Conservation (phyloP, 2,329 filamentous ascomycete genomes). For the Chrysoporthe austroafricana region DNA sequence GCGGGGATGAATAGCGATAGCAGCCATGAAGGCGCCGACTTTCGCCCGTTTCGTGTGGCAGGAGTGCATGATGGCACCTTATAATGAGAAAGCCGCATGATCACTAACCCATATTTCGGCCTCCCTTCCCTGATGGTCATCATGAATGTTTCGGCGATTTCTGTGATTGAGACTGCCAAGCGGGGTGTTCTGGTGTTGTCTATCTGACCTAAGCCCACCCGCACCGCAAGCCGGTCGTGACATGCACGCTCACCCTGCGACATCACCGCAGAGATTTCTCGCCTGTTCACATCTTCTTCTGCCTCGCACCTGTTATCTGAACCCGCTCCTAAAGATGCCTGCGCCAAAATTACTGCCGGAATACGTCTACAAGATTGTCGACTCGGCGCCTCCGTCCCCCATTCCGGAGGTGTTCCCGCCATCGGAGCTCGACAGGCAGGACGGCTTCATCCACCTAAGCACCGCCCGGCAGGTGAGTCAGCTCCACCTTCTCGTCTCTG, state of each 20-base stretch:
- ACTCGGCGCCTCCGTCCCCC: conserved; percentile 54
- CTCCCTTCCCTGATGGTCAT: neutral
- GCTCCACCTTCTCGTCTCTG: neutral
- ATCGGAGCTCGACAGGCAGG: conserved; percentile 61
- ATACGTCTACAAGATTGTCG: conserved; percentile 65
- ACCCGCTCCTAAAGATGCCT: conserved; percentile 23
- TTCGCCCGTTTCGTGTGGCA: conserved; percentile 2
- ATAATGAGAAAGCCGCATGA: conserved; percentile 11
- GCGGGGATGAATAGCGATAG: neutral
- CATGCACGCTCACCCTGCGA: neutral
- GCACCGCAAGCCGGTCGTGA: neutral
- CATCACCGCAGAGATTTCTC: conserved; percentile 1
- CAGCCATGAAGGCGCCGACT: neutral
- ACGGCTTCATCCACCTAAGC: conserved; percentile 67
- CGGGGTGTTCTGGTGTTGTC: too few relatives aligned
- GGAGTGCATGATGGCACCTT: conserved; percentile 11
- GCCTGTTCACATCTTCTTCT: neutral
- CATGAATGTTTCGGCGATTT: neutral
- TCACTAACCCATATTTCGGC: neutral
- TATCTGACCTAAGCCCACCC: neutral
- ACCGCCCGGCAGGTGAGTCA: conserved; percentile 54
- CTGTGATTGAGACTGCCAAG: neutral
- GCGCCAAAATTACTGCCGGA: conserved; percentile 40
- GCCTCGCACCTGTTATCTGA: neutral
- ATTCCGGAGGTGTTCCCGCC: conserved; percentile 59